Percentiles rank a stretch among this genome's conserved stretches.
Conservation (phyloP, 306 rosid genomes). For the Albizia julibrissin region DNA sequence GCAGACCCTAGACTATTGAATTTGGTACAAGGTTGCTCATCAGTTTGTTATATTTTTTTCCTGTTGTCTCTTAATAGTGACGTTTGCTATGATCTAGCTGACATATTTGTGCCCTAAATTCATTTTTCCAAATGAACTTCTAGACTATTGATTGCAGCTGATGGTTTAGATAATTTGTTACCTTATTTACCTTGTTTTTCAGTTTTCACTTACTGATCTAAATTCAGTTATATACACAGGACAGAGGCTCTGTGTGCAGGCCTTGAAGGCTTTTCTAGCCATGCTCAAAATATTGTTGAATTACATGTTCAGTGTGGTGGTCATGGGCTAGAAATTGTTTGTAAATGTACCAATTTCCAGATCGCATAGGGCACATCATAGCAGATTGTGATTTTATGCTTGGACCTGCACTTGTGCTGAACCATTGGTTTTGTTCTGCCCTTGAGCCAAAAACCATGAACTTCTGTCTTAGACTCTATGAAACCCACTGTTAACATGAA, state of each 20-base stretch:
- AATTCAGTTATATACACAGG: slow-evolving; percentile 56
- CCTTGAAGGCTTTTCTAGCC: slow-evolving; percentile 73
- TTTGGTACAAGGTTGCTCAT: not conserved
- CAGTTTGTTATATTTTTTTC: slow-evolving; percentile 18
- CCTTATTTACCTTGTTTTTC: slow-evolving; percentile 26
- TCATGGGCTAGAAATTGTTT: slow-evolving; percentile 51
- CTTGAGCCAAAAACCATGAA: too few species aligned
- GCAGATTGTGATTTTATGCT: too few species aligned
- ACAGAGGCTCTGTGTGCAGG: slow-evolving; percentile 60
- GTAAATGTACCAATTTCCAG: too few species aligned
- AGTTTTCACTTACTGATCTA: slow-evolving; percentile 29
- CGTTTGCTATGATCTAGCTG: slow-evolving; percentile 24
- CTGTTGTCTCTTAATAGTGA: not conserved
- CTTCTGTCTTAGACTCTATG: too few species aligned
- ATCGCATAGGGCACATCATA: too few species aligned
- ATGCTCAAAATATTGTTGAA: slow-evolving; percentile 59
- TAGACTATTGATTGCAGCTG: slow-evolving; percentile 1
- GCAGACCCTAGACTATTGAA: too few species aligned
- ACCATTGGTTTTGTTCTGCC: too few species aligned
- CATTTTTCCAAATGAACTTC: slow-evolving; percentile 3
- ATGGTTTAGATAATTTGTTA: slow-evolving; percentile 19
- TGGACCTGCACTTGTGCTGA: too few species aligned
- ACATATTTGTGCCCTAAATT: slow-evolving; percentile 6
- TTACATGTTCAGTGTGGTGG: slow-evolving; percentile 89
- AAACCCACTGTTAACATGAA: too few species aligned